These are phyloP conservation scores for Helminthosporium solani DNA, from an alignment of 2,329 filamentous ascomycete species.

Conservation along the genomic window DNA sequence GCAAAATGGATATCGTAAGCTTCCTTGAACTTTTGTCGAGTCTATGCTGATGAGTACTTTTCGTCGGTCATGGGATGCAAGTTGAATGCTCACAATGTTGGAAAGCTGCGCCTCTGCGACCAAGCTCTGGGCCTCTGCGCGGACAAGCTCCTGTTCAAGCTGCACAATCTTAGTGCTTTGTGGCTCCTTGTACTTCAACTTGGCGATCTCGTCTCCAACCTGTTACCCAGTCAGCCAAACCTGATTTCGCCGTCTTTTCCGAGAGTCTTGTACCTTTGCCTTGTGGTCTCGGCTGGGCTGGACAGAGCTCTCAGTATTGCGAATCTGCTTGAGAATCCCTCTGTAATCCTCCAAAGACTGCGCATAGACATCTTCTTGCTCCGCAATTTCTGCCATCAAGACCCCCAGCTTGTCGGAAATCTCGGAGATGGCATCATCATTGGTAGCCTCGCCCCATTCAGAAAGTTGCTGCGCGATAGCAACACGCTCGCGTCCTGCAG, in stretches of 20 bases:
- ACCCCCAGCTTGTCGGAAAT: constrained; percentile 96
- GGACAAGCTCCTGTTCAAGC: constrained; percentile 92
- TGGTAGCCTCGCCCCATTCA: constrained; percentile 92
- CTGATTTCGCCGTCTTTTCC: neutral
- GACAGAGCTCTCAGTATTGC: constrained; percentile 93
- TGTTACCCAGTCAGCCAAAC: constrained; percentile 23
- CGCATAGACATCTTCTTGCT: constrained; percentile 88
- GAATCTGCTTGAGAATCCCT: constrained; percentile 80
- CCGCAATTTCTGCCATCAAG: constrained; percentile 85
- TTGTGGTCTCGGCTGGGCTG: constrained; percentile 89
- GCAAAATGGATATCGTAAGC: constrained; percentile 86
- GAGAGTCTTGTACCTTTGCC: constrained; percentile 57
- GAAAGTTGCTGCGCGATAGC: constrained; percentile 87
- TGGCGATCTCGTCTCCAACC: constrained; percentile 88
- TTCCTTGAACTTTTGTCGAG: constrained; percentile 93
- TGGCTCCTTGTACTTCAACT: constrained; percentile 89
- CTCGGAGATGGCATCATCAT: constrained; percentile 83
- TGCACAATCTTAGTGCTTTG: constrained; percentile 76
- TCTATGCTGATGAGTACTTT: constrained; percentile 55
- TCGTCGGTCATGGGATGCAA: neutral
- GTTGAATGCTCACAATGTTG: constrained; percentile 74
- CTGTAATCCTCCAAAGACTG: constrained; percentile 85
- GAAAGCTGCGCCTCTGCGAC: constrained; percentile 96
- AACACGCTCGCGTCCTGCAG: constrained; percentile 79
- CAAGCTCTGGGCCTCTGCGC: constrained; percentile 91